Evolutionary conservation across 495 filamentous ascomycete genomes (phyloP).

Genomic region (Podospora fimiseda): DNA sequence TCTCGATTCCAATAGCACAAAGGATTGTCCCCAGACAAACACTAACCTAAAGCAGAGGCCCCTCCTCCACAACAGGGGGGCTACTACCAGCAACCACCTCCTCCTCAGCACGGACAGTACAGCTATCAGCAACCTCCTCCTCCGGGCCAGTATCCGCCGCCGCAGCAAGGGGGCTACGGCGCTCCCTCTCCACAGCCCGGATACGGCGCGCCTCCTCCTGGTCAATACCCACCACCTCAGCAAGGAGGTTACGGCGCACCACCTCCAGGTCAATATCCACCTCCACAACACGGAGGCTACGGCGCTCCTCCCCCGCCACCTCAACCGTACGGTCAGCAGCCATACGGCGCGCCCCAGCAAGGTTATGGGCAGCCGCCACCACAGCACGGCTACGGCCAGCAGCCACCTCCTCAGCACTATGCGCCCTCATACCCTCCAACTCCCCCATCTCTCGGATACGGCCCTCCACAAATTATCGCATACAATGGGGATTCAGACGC

Average conservation of each 20-base stretch:
- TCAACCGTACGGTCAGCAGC: slow-evolving; percentile 10
- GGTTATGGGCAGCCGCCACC: slow-evolving; percentile 11
- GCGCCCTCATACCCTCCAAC: slow-evolving; percentile 40
- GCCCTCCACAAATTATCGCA: slow-evolving; percentile 52
- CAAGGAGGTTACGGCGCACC: slow-evolving; percentile 6
- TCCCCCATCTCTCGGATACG: slow-evolving; percentile 56
- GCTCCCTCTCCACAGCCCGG: slow-evolving; percentile 7
- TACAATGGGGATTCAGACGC: slow-evolving; percentile 62
- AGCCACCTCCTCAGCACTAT: slow-evolving; percentile 34
- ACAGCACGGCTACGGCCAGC: slow-evolving; percentile 24
- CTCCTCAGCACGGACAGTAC: slow-evolving; percentile 11
- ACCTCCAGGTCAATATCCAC: slow-evolving; percentile 8
- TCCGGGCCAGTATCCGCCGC: slow-evolving; percentile 7
- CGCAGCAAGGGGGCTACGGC: slow-evolving; percentile 7
- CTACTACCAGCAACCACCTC: slow-evolving; percentile 11
- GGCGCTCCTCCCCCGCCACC: slow-evolving; percentile 18
- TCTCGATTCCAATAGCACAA: not conserved
- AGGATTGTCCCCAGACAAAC: not conserved
- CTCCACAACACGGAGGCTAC: slow-evolving; percentile 10
- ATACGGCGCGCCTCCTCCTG: slow-evolving; percentile 11
- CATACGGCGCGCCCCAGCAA: slow-evolving; percentile 8
- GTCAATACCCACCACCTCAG: too few relatives aligned
- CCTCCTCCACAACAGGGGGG: slow-evolving; percentile 23
- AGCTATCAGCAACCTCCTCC: slow-evolving; percentile 12
- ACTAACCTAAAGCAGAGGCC: slow-evolving; percentile 19